Evolutionary conservation across 73 alveolate species (phyloP), one percentile per base, ranked within the genome.

Genomic region (Vitrella brassicaformis): DNA sequence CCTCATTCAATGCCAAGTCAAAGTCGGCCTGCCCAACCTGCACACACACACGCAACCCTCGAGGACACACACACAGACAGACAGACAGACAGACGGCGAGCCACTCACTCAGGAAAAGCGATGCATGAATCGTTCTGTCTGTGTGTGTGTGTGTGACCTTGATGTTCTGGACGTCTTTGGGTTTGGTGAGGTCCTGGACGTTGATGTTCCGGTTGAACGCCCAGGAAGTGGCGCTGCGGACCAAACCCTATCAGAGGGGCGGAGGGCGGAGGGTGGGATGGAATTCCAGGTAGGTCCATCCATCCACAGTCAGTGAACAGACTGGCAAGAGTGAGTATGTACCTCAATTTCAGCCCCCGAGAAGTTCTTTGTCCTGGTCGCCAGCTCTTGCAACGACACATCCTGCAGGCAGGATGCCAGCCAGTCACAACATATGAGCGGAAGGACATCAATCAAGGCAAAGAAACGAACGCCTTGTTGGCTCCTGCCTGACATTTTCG

Each of bases 341-440:
- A n/a, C n/a, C n/a, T 89, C 97, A 47, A 94, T 87, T 79, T 94
- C 98, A 0, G 98, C 98, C 85, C 90, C 87, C 56, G 71, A 81
- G 72, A 64, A 85, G 76, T 81, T 89, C 86, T 65, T 88, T 72
- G 85, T 90, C 85, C 68, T 84, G 39, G 72, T 72, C 73, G 67
- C 88, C 81, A 70, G 75, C 71, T 78, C 67, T 66, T 67, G 79
- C 25, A 47, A 88, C 85, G 85, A 82, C 75, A 79, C 89, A 39
- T 72, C 84, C 68, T 66, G 14, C 70, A 27, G 27, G 8, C 31
- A 47, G 29, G n/a, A n/a, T n/a, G n/a, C n/a, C n/a, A n/a, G n/a
- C n/a, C n/a, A n/a, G n/a, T n/a, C n/a, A n/a, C n/a, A n/a, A n/a
- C n/a, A n/a, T n/a, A n/a, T n/a, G n/a, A n/a, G n/a, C n/a, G n/a